A percentile compares a stretch with the other conserved stretches of the same genome.
These are phyloP conservation scores for Ceratocystis destructans DNA, from an alignment of 2,329 filamentous ascomycete genomes.

Conservation along the genomic window DNA sequence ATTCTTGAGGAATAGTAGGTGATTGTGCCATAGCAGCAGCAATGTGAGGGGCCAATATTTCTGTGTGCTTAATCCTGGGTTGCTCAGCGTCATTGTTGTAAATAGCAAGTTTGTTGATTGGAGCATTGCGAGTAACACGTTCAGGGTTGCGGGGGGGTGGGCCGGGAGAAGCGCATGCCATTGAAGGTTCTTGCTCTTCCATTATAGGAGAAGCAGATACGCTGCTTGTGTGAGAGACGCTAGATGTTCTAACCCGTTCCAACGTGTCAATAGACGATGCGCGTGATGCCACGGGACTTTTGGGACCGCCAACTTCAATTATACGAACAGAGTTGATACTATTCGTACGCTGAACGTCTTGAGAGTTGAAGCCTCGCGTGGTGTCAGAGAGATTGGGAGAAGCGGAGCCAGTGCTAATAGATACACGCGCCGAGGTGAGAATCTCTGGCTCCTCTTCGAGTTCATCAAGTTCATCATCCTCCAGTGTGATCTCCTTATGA, in stretches of 20 bases:
- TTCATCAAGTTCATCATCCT: constrained; percentile 28
- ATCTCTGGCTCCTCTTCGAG: constrained; percentile 40
- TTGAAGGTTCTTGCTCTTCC: constrained; percentile 32
- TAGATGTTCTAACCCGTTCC: constrained; percentile 32
- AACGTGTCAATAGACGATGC: constrained; percentile 34
- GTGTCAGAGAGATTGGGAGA: constrained; percentile 38
- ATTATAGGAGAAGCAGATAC: constrained; percentile 26
- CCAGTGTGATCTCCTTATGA: constrained; percentile 18
- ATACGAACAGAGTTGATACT: constrained; percentile 45
- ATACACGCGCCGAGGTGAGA: constrained; percentile 42
- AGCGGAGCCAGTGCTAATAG: constrained; percentile 35
- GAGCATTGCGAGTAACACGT: not conserved
- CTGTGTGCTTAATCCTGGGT: constrained; percentile 11
- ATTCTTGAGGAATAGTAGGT: constrained; percentile 16
- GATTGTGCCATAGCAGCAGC: constrained; percentile 14
- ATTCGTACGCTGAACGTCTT: constrained; percentile 28
- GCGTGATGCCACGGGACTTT: constrained; percentile 38
- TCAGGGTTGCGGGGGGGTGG: constrained; percentile 11
- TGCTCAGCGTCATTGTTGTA: not conserved
- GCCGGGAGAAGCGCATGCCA: constrained; percentile 18
- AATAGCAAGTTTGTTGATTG: not conserved
- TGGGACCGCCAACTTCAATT: constrained; percentile 41
- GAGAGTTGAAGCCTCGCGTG: constrained; percentile 29
- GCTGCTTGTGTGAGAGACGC: constrained; percentile 26
- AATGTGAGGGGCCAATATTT: constrained; percentile 10